Evolutionary conservation across 768 basidiomycete genomes (phyloP).

Genomic region (Guyanaporus albipodus): DNA sequence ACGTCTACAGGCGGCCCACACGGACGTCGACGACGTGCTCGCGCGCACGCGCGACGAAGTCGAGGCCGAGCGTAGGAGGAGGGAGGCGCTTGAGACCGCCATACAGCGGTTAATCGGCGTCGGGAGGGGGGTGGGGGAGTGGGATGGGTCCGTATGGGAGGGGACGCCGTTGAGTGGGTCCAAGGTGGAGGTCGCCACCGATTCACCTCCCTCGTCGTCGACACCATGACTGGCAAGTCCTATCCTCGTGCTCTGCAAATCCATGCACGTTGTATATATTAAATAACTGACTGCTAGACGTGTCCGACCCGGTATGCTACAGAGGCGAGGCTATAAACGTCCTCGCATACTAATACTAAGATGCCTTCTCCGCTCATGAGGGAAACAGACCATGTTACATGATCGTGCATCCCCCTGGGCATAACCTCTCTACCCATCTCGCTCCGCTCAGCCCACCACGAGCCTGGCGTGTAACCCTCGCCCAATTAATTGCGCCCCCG

Average conservation of each 20-base stretch:
- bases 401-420: slow-evolving; percentile 19
- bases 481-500: slow-evolving; percentile 38
- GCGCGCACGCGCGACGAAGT: slow-evolving; percentile 42
- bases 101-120: slow-evolving; percentile 67
- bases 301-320: background rate
- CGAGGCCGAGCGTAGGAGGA: slow-evolving; percentile 34
- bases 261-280: background rate
- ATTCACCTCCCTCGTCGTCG: slow-evolving; percentile 1
- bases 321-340: background rate
- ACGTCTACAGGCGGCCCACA: slow-evolving; percentile 42
- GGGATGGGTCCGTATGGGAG: slow-evolving; percentile 47
- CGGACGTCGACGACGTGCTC: slow-evolving; percentile 41
- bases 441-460: background rate
- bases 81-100: slow-evolving; percentile 62
- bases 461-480: background rate
- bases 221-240: slow-evolving; percentile 3
- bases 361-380: slow-evolving; percentile 5
- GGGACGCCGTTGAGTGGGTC: slow-evolving; percentile 53
- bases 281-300: slow-evolving; percentile 4
- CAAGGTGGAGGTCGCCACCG: slow-evolving; percentile 32
- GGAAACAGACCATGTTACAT: slow-evolving; percentile 16
- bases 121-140: slow-evolving; percentile 59
- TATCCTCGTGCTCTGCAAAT: background rate
- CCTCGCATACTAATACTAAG: slow-evolving; percentile 6
- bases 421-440: slow-evolving; percentile 13